Evolutionary conservation across 1,284 basidiomycete species (phyloP).

Genomic region (Uromyces viciae-fabae): DNA sequence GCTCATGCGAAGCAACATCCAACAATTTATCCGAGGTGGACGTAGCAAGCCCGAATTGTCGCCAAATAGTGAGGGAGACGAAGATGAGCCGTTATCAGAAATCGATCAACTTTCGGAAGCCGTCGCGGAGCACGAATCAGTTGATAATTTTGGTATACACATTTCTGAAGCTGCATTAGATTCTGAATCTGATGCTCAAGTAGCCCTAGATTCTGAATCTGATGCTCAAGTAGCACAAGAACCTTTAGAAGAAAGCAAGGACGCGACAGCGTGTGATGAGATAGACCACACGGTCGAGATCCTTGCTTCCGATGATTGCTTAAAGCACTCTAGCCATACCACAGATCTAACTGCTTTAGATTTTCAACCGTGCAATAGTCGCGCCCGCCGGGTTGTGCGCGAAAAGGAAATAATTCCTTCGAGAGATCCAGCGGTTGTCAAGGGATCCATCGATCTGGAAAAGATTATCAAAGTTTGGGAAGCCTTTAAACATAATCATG

Average conservation of each 20-base stretch:
- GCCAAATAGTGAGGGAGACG: constrained; percentile 4
- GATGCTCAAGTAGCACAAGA: neutral
- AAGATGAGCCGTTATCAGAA: constrained; percentile 6
- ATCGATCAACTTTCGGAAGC: neutral
- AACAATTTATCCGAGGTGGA: constrained; percentile 29
- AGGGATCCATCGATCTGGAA: constrained; percentile 1
- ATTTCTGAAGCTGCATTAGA: neutral
- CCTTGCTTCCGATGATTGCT: neutral
- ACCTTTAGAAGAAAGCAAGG: neutral
- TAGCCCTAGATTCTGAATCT: neutral
- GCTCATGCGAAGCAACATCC: constrained; percentile 9
- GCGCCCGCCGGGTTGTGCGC: neutral
- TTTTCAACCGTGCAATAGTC: neutral
- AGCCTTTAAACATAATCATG: neutral
- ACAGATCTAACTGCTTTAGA: neutral
- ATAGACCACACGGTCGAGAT: neutral
- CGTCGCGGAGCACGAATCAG: neutral
- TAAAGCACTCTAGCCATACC: neutral
- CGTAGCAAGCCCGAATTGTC: neutral
- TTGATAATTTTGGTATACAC: neutral
- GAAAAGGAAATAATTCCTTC: constrained; percentile 20
- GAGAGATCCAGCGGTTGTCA: constrained; percentile 3
- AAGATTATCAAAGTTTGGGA: constrained; percentile 18
- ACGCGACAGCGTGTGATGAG: no score
- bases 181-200: neutral